Conservation (phyloP, 768 basidiomycete genomes). For the Rhodotorula diobovata region DNA sequence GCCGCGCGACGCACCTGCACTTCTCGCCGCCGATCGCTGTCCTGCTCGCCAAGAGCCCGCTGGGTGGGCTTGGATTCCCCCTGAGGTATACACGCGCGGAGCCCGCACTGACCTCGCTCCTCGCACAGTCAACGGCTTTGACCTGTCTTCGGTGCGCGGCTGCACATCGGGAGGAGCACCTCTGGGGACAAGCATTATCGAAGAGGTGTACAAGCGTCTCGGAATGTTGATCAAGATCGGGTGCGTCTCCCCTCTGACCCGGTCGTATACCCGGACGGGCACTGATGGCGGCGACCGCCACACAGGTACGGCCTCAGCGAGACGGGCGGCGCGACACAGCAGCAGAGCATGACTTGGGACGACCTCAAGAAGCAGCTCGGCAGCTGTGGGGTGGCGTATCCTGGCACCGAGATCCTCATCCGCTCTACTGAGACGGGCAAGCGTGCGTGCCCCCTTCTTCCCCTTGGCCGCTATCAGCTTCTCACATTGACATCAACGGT, state of each 20-base stretch:
- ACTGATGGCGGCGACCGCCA: background rate
- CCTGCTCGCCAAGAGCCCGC: slow-evolving; percentile 42
- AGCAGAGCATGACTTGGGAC: slow-evolving; percentile 38
- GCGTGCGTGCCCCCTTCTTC: background rate
- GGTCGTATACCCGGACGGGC: background rate
- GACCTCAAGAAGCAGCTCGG: slow-evolving; percentile 37
- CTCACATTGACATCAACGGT: background rate
- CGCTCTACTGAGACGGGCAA: slow-evolving; percentile 27
- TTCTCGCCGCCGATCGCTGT: slow-evolving; percentile 45
- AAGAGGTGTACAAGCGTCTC: slow-evolving; percentile 40
- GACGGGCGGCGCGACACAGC: slow-evolving; percentile 38
- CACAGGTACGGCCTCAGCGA: slow-evolving; percentile 41
- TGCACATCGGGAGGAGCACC: slow-evolving; percentile 44
- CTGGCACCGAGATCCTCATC: slow-evolving; percentile 34
- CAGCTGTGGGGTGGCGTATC: slow-evolving; percentile 26
- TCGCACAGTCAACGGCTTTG: slow-evolving; percentile 35
- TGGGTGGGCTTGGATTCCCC: slow-evolving; percentile 17
- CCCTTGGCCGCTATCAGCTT: background rate
- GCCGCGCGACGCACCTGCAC: slow-evolving; percentile 44
- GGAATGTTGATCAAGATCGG: slow-evolving; percentile 43
- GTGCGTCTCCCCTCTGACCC: background rate
- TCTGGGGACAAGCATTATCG: slow-evolving; percentile 38
- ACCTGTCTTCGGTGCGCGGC: slow-evolving; percentile 41
- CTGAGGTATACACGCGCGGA: too few species aligned
- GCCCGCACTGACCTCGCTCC: background rate